These are phyloP conservation scores for Blumeria hordei DNA, from an alignment of 2,329 filamentous ascomycete genomes.

Conservation along the genomic window DNA sequence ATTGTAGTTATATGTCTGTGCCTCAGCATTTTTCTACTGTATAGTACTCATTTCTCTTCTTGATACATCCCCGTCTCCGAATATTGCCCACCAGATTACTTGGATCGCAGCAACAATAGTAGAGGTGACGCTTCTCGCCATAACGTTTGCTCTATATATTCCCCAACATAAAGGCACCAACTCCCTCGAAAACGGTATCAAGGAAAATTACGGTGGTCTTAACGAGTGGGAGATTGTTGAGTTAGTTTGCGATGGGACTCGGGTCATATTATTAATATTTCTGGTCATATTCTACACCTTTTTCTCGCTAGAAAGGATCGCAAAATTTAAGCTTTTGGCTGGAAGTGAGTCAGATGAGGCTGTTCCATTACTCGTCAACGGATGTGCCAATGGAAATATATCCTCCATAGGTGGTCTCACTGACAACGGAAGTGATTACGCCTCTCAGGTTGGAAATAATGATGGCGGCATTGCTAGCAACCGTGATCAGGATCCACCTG, in stretches of 20 bases:
- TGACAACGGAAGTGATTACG: slow-evolving; percentile 18
- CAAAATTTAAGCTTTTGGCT: slow-evolving; percentile 5
- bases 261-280: slow-evolving; percentile 37
- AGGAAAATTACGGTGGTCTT: slow-evolving; percentile 16
- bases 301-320: slow-evolving; percentile 19
- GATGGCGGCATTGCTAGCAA: slow-evolving; percentile 2
- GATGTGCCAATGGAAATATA: slow-evolving; percentile 12
- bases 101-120: slow-evolving; percentile 53
- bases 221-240: slow-evolving; percentile 37
- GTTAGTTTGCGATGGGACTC: slow-evolving; percentile 38
- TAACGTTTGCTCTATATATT: slow-evolving; percentile 44
- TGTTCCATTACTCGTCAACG: slow-evolving; percentile 33
- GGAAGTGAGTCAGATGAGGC: slow-evolving; percentile 23
- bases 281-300: slow-evolving; percentile 31
- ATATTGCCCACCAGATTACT: slow-evolving; percentile 50
- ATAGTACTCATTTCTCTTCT: slow-evolving; percentile 70
- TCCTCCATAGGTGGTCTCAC: slow-evolving; percentile 7
- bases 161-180: slow-evolving; percentile 35
- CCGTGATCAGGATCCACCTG: slow-evolving; percentile 33
- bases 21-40: slow-evolving; percentile 66
- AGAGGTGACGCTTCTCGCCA: slow-evolving; percentile 47
- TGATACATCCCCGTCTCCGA: slow-evolving; percentile 63
- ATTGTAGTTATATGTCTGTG: slow-evolving; percentile 56
- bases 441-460: not conserved
- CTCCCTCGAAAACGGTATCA: slow-evolving; percentile 17